phyloP scores from a whole-genome alignment of 164 flowering plant species.

The Aristolochia fimbriata region DNA sequence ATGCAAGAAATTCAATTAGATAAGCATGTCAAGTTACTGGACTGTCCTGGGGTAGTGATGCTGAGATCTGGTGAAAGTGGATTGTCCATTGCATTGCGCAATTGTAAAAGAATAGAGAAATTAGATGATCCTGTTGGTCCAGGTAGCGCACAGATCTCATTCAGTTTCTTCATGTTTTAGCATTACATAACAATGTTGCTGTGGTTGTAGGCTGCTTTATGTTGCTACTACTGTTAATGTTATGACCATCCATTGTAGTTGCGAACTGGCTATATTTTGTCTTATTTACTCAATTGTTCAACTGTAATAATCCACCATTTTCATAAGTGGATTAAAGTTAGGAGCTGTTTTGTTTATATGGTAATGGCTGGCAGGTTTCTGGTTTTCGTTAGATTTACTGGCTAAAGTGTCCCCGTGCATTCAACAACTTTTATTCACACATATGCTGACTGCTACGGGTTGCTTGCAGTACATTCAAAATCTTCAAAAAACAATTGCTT shows the following conservation, averaged over 20 bases:
- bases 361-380: too few species aligned
- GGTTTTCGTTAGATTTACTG: too few species aligned
- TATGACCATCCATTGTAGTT: too few species aligned
- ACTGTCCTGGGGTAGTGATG: slow-evolving; percentile 99
- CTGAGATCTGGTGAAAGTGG: slow-evolving; percentile 57
- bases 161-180: neutral
- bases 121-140: slow-evolving; percentile 80
- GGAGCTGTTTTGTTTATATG: too few species aligned
- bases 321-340: too few species aligned
- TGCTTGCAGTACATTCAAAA: too few species aligned
- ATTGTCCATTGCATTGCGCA: slow-evolving; percentile 73
- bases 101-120: slow-evolving; percentile 96
- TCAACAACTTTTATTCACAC: too few species aligned
- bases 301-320: too few species aligned
- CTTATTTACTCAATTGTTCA: too few species aligned
- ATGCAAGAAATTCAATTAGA: slow-evolving; percentile 96
- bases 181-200: neutral
- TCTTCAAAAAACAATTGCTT: neutral
- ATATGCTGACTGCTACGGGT: neutral
- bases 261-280: too few species aligned
- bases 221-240: neutral
- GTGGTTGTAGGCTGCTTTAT: neutral
- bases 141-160: slow-evolving; percentile 29
- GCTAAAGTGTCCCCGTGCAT: too few species aligned
- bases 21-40: slow-evolving; percentile 84